phyloP scores from a whole-genome alignment of 2,329 filamentous ascomycete species.

The Arachnomyces sp. region DNA sequence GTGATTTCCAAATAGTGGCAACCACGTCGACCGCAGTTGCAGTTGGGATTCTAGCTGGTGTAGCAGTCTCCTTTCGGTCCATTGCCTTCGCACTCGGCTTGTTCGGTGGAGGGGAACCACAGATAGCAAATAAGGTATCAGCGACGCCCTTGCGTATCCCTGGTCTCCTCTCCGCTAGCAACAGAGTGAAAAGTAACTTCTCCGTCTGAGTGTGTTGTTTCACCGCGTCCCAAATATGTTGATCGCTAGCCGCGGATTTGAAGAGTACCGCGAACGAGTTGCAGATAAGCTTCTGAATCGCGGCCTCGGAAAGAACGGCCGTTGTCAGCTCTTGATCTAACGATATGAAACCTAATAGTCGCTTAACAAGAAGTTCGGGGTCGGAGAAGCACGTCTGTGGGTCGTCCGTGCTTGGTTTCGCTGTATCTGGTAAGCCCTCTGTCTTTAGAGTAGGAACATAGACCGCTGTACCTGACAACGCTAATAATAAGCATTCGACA shows the following conservation, averaged over 20 bases:
- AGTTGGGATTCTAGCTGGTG: constrained; percentile 15
- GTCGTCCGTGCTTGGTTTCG: constrained; percentile 18
- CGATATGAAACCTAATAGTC: constrained; percentile 29
- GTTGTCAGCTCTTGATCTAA: constrained; percentile 15
- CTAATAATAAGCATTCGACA: constrained; percentile 49
- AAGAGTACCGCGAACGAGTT: constrained; percentile 41
- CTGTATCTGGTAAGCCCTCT: constrained; percentile 7
- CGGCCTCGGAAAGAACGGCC: constrained; percentile 11
- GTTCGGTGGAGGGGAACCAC: constrained; percentile 22
- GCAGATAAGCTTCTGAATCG: constrained; percentile 31
- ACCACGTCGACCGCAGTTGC: constrained; percentile 31
- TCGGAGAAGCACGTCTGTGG: constrained; percentile 26
- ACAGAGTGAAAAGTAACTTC: constrained; percentile 31
- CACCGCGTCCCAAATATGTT: constrained; percentile 38
- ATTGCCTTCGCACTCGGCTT: constrained; percentile 20
- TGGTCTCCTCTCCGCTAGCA: constrained; percentile 37
- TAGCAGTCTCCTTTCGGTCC: constrained; percentile 11
- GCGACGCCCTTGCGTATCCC: constrained; percentile 30
- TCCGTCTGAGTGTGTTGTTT: constrained; percentile 30
- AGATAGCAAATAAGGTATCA: constrained; percentile 31
- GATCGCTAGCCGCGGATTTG: constrained; percentile 41
- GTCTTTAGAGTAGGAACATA: neutral
- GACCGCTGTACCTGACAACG: constrained; percentile 44
- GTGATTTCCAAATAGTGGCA: constrained; percentile 37
- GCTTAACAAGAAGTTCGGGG: constrained; percentile 26